Evolutionary conservation across 345 rosid genomes (phyloP).

Genomic region (Alliaria petiolata): DNA sequence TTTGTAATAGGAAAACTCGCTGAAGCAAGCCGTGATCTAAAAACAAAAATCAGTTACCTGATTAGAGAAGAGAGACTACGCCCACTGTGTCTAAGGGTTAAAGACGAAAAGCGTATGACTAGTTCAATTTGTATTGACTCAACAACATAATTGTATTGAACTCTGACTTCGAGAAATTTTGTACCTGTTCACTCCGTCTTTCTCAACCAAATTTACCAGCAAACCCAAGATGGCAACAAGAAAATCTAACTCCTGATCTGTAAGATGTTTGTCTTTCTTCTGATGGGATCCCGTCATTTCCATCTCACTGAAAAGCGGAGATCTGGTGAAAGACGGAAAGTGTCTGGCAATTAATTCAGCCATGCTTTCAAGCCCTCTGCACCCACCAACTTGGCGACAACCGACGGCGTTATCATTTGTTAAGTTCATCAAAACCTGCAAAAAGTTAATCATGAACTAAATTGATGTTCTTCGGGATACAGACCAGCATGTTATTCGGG

Average conservation of each 20-base stretch:
- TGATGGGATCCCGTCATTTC: constrained; percentile 36
- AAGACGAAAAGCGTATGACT: background rate
- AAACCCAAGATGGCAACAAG: constrained; percentile 97
- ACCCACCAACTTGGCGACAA: constrained; percentile 85
- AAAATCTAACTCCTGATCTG: constrained; percentile 94
- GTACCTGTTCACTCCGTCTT: constrained; percentile 89
- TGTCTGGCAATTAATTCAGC: constrained; percentile 72
- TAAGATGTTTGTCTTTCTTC: constrained; percentile 57
- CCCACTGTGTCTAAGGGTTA: background rate
- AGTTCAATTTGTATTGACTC: constrained; percentile 1
- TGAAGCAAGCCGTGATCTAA: constrained; percentile 82
- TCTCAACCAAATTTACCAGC: constrained; percentile 96
- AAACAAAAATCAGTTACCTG: background rate
- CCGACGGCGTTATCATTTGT: constrained; percentile 90
- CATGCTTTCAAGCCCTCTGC: constrained; percentile 87
- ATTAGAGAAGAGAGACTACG: background rate
- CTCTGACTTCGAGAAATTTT: background rate
- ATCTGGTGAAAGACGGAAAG: constrained; percentile 68
- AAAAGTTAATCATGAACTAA: background rate
- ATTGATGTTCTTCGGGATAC: background rate
- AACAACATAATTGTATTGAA: background rate
- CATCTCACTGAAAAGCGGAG: constrained; percentile 35
- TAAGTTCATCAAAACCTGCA: constrained; percentile 94
- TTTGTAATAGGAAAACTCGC: constrained; percentile 50
- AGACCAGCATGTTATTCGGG: background rate